These are phyloP conservation scores for Lupinus albus DNA, from an alignment of 306 rosid genomes.

Conservation along the genomic window DNA sequence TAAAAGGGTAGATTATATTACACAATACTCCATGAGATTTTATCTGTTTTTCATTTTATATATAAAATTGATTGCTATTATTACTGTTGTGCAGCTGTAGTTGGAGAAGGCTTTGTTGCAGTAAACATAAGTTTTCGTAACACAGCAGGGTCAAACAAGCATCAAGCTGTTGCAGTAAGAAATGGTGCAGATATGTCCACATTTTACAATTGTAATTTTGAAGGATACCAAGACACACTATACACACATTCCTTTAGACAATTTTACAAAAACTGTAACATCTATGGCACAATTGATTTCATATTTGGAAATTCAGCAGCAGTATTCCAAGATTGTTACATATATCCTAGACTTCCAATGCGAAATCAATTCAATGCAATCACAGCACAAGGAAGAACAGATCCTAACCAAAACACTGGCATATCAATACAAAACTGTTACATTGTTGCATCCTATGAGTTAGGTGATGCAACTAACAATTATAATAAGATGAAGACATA, in stretches of 20 bases:
- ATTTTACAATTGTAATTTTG: conserved; percentile 59
- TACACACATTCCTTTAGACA: conserved; percentile 54
- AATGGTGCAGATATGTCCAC: conserved; percentile 56
- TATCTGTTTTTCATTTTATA: too few species aligned
- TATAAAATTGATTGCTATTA: not conserved
- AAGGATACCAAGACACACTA: conserved; percentile 67
- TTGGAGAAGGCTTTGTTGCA: conserved; percentile 60
- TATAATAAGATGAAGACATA: conserved; percentile 37
- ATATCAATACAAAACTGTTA: conserved; percentile 33
- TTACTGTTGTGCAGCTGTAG: conserved; percentile 45
- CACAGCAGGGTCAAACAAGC: conserved; percentile 56
- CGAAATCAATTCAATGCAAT: not conserved
- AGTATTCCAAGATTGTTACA: conserved; percentile 43
- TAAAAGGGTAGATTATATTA: too few species aligned
- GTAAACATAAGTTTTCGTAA: conserved; percentile 60
- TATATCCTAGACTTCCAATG: conserved; percentile 30
- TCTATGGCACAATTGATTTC: conserved; percentile 52
- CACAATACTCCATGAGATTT: too few species aligned
- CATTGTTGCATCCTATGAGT: conserved; percentile 42
- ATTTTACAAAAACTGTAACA: conserved; percentile 50
- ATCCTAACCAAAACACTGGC: not conserved
- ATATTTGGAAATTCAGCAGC: conserved; percentile 53
- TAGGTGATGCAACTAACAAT: conserved; percentile 22
- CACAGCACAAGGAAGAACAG: not conserved
- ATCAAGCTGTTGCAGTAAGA: conserved; percentile 61